Base-by-base conservation (phyloP, 176 grass and related monocot genomes). In the Areca catechu region DNA sequence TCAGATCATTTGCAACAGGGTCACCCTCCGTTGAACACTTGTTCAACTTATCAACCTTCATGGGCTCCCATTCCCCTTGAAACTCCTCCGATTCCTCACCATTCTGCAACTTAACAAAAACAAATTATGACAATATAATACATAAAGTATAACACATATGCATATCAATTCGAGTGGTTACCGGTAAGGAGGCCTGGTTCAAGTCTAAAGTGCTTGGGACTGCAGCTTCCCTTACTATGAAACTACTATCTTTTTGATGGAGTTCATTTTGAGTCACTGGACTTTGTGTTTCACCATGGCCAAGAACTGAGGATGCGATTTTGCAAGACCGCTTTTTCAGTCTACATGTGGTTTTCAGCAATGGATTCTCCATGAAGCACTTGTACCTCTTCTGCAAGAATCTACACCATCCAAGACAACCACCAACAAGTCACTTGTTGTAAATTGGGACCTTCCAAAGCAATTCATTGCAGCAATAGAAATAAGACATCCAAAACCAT, bases 151-250 rank as follows among this genome's bases (percentile, higher is more conserved):
- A 12, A 14, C 1, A 43, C 10, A 43, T 43, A 43, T 14, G 34
- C 34, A 43, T 43, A 43, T 12, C 15, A 19, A 14, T 23, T 25
- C 61, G 15, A 24, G 15, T 16, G n/a, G 12, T 20, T 67, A 67
- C 65, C 51, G 51, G 65, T 5, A 37, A 21, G 1, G 65, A 67
- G 43, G 54, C 9, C 51, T 67, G 51, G 54, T 67, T 67, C 51
- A 67, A 22, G 27, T 67, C 65, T 54, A 67, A 19, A 55, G 18
- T 37, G 0, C 25, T 47, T 3, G 50, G 50, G 10, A 20, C 30
- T 22, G 27, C 17, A 21, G 51, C 51, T 16, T 55, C 65, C 16
- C 9, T n/a, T 37, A 5, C 65, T 1, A 5, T 67, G 18, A 37
- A 27, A 67, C 6, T 50, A 4, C 15, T 55, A 15, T 24, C 17